phyloP scores from a whole-genome alignment of 192 early-diverging fungal genomes.

The Lunasporangiospora selenospora region DNA sequence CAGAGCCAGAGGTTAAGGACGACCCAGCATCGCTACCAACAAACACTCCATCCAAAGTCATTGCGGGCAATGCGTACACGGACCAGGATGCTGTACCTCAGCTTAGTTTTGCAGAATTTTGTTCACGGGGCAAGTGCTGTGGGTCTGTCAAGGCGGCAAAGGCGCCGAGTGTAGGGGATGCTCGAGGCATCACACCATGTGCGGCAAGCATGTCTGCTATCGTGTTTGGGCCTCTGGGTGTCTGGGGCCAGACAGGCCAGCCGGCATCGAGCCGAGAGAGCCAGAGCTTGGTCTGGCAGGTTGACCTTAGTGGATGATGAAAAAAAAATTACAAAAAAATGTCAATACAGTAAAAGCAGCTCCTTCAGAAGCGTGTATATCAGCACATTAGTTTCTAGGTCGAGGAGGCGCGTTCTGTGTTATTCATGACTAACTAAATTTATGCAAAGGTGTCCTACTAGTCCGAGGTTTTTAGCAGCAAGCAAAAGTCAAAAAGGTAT shows the following conservation, averaged over 20 bases:
- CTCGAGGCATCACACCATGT: slow-evolving; percentile 26
- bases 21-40: no score
- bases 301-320: slow-evolving; percentile 21
- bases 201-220: slow-evolving; percentile 33
- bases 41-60: no score
- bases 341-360: not conserved
- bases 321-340: not conserved
- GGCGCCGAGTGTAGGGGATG: not conserved
- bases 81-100: not conserved
- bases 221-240: slow-evolving; percentile 25
- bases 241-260: slow-evolving; percentile 22
- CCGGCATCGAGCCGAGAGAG: not conserved
- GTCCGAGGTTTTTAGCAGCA: no score
- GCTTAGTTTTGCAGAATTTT: slow-evolving; percentile 31
- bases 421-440: no score
- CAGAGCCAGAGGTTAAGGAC: no score
- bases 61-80: no score
- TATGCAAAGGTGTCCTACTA: no score
- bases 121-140: slow-evolving; percentile 31
- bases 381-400: no score
- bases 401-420: no score
- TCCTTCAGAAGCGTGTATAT: not conserved
- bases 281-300: slow-evolving; percentile 36
- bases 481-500: no score
- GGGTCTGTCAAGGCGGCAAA: slow-evolving; percentile 14